phyloP scores from a whole-genome alignment of 2,329 filamentous ascomycete species.

The Colletotrichum lupini region DNA sequence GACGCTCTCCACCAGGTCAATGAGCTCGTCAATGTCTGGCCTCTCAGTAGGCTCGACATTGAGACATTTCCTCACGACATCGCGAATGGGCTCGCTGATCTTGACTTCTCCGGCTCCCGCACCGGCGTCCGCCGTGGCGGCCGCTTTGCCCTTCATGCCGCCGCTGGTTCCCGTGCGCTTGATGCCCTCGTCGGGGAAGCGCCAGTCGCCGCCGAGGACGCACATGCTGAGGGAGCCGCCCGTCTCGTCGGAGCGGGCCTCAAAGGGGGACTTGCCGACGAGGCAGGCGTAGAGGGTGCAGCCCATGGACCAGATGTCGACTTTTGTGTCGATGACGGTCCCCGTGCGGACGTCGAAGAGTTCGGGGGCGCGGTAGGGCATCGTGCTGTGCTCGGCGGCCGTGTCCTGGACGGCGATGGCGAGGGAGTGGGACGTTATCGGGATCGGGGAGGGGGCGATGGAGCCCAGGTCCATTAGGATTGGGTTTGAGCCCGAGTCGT shows the following conservation, averaged over 20 bases:
- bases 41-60: conserved; percentile 87
- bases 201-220: conserved; percentile 93
- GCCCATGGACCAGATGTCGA: conserved; percentile 97
- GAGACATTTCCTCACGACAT: conserved; percentile 88
- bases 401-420: conserved; percentile 94
- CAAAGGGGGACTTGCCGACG: conserved; percentile 96
- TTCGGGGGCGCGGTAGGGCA: conserved; percentile 98
- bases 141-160: conserved; percentile 43
- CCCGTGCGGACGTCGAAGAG: conserved; percentile 98
- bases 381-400: conserved; percentile 95
- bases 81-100: conserved; percentile 86
- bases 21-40: conserved; percentile 88
- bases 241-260: conserved; percentile 95
- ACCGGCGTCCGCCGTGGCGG: conserved; percentile 40
- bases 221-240: conserved; percentile 94
- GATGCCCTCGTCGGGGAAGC: conserved; percentile 87
- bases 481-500: conserved; percentile 86
- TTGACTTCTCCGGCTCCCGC: conserved; percentile 53
- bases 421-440: conserved; percentile 89
- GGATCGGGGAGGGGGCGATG: conserved; percentile 85
- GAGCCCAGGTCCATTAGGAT: conserved; percentile 99
- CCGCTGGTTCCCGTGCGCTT: conserved; percentile 54
- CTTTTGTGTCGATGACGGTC: conserved; percentile 91
- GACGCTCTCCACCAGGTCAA: conserved; percentile 79
- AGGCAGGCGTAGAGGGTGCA: conserved; percentile 98